These are phyloP conservation scores for Ceratobasidium sp. DNA, from an alignment of 1,284 basidiomycete genomes.

Conservation along the genomic window DNA sequence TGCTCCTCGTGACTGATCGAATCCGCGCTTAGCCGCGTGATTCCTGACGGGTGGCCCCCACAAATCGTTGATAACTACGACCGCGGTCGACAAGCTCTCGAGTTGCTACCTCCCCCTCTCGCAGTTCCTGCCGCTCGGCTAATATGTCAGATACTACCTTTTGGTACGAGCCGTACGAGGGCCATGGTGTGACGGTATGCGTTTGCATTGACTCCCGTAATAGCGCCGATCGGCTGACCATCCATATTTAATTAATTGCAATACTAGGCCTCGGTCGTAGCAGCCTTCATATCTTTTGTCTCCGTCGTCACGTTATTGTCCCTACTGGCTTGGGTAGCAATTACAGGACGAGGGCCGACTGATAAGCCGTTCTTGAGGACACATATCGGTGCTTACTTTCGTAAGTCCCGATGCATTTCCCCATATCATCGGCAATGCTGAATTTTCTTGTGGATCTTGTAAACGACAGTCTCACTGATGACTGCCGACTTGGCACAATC, in stretches of 20 bases:
- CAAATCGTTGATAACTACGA: conserved; percentile 27
- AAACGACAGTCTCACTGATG: conserved; percentile 56
- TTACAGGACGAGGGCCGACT: conserved; percentile 38
- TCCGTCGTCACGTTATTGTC: conserved; percentile 16
- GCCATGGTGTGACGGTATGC: conserved; percentile 39
- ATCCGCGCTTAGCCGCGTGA: no score
- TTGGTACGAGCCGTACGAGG: conserved; percentile 43
- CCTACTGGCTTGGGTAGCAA: conserved; percentile 31
- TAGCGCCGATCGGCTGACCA: conserved; percentile 6
- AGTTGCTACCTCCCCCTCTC: neutral
- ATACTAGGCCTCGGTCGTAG: conserved; percentile 31
- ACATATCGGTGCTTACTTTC: conserved; percentile 38
- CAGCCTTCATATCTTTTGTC: conserved; percentile 36
- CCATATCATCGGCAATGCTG: neutral
- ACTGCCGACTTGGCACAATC: conserved; percentile 58
- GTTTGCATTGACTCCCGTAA: conserved; percentile 1
- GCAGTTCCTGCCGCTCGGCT: conserved; percentile 7
- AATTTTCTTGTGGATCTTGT: neutral
- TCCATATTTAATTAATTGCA: neutral
- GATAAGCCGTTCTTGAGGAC: conserved; percentile 34
- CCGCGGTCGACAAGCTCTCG: conserved; percentile 3
- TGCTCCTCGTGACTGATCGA: conserved; percentile 8
- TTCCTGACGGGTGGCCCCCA: neutral
- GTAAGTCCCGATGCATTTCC: neutral
- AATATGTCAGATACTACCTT: conserved; percentile 24